These are phyloP conservation scores for Fusarium praegraminearum DNA, from an alignment of 2,329 filamentous ascomycete species.

Conservation along the genomic window DNA sequence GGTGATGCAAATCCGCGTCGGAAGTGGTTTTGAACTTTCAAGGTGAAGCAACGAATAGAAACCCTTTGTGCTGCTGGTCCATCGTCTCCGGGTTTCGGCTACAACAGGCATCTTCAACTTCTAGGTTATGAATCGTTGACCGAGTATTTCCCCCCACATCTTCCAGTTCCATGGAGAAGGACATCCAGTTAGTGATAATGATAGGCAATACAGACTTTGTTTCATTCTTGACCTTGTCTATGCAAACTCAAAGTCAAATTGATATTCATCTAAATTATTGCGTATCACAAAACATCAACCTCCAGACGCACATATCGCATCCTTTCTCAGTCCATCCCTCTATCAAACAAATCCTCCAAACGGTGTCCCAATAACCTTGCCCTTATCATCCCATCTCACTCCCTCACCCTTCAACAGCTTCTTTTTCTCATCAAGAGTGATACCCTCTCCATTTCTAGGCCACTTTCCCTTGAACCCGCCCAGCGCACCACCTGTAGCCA, in stretches of 20 bases:
- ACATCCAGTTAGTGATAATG: constrained; percentile 24
- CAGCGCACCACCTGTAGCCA: constrained; percentile 77
- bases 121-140: constrained; percentile 22
- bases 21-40: constrained; percentile 10
- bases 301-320: neutral
- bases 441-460: constrained; percentile 70
- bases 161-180: constrained; percentile 18
- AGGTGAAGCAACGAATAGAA: constrained; percentile 39
- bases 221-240: neutral
- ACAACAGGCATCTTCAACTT: constrained; percentile 27
- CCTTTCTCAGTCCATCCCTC: neutral
- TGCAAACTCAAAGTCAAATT: neutral
- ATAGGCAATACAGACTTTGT: constrained; percentile 1
- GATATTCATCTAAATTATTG: neutral
- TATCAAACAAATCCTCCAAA: constrained; percentile 50
- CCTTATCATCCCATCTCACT: constrained; percentile 70
- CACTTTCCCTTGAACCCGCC: constrained; percentile 79
- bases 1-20: constrained; percentile 37
- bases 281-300: neutral
- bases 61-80: neutral
- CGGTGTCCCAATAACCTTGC: constrained; percentile 69
- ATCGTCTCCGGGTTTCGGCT: constrained; percentile 41
- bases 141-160: constrained; percentile 19
- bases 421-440: constrained; percentile 74
- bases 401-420: constrained; percentile 72